phyloP scores from a whole-genome alignment of 1,284 basidiomycete species.

The Anthracocystis setariae region DNA sequence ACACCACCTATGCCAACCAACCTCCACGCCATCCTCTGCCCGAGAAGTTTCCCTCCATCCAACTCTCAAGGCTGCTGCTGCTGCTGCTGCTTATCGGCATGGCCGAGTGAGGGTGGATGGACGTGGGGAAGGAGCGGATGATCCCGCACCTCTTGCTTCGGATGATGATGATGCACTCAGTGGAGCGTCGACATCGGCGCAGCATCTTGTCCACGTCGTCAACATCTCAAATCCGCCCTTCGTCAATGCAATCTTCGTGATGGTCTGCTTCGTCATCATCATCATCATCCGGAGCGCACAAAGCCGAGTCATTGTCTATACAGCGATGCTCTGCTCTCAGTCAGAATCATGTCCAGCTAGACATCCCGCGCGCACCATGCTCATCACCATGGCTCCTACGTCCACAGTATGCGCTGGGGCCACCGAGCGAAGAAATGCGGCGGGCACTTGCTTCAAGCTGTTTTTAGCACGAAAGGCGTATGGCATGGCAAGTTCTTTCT shows the following conservation, averaged over 20 bases:
- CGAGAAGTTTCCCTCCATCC: not conserved
- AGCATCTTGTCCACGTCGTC: not conserved
- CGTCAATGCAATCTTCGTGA: no score
- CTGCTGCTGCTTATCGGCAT: not conserved
- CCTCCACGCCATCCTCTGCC: conserved; percentile 8
- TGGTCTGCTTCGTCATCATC: not conserved
- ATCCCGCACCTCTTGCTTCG: no score
- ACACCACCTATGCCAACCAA: conserved; percentile 3
- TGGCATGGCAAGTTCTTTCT: no score
- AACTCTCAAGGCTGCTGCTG: not conserved
- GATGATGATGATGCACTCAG: no score
- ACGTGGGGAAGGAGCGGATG: not conserved
- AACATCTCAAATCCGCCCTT: not conserved
- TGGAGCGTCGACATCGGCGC: no score
- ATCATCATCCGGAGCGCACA: not conserved
- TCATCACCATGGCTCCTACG: not conserved
- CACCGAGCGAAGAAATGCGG: not conserved
- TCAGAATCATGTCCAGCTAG: no score
- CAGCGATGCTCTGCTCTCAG: no score
- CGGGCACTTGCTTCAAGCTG: not conserved
- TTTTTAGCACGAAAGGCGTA: not conserved
- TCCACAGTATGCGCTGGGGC: not conserved
- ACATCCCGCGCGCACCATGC: not conserved
- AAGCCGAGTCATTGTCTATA: no score
- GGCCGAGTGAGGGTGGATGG: not conserved